These are phyloP conservation scores for Waltiozyma sp. DNA, from an alignment of 1,139 yeast genomes.

Conservation along the genomic window DNA sequence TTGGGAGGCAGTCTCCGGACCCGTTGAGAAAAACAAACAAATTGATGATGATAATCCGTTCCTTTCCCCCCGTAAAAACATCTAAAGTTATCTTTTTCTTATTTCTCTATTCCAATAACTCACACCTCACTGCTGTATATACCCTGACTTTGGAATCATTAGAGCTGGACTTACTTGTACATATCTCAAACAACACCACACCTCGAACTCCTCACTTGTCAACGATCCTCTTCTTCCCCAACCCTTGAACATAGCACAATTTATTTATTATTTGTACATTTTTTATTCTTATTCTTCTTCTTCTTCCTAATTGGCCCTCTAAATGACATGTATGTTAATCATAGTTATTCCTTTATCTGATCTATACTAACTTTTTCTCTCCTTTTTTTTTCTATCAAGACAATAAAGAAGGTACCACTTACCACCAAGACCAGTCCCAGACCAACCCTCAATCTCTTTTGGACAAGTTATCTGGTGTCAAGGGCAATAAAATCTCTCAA, in stretches of 20 bases:
- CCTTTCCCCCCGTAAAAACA: too few relatives aligned
- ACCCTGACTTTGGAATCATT: neutral
- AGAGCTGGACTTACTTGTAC: neutral
- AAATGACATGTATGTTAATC: too few relatives aligned
- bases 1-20: too few relatives aligned
- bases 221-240: neutral
- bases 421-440: neutral
- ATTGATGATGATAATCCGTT: neutral
- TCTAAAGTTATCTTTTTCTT: too few relatives aligned
- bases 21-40: too few relatives aligned
- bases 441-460: constrained; percentile 1
- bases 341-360: neutral
- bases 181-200: neutral
- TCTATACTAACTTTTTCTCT: neutral
- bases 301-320: too few relatives aligned
- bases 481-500: neutral
- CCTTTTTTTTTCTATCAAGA: neutral
- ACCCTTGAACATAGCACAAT: neutral
- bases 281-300: neutral
- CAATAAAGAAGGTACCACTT: neutral
- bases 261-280: too few relatives aligned
- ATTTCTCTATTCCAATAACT: neutral
- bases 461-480: constrained; percentile 3
- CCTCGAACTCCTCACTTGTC: neutral
- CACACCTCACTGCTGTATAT: neutral